Conservation (phyloP, 345 rosid genomes). For the Eucalyptus coolabah region DNA sequence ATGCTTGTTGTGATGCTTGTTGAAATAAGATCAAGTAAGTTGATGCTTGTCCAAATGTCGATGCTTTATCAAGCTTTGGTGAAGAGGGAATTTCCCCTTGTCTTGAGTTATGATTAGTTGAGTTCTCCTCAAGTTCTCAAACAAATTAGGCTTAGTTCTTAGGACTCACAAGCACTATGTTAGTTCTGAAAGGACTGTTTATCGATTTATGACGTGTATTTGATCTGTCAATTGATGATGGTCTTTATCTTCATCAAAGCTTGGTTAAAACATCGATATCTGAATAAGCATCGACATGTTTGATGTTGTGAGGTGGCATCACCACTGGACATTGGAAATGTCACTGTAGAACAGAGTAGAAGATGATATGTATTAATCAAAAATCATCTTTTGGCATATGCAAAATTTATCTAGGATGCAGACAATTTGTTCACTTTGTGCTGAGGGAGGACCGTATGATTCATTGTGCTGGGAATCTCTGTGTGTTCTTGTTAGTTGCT, state of each 20-base stretch:
- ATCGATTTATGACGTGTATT: background rate
- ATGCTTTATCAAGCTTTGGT: background rate
- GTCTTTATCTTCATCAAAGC: background rate
- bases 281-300: background rate
- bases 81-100: background rate
- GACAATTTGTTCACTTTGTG: background rate
- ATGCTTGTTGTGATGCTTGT: background rate
- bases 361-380: background rate
- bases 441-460: background rate
- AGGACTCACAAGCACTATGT: background rate
- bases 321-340: background rate
- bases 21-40: background rate
- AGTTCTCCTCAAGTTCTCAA: background rate
- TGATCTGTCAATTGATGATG: background rate
- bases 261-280: background rate
- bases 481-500: background rate
- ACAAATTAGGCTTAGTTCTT: background rate
- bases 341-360: background rate
- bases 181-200: background rate
- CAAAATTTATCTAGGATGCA: background rate
- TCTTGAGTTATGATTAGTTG: background rate
- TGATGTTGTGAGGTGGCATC: background rate
- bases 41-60: background rate
- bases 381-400: background rate
- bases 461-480: background rate